Conservation (phyloP, 2,329 filamentous ascomycete genomes). For the Stemphylium beticola region DNA sequence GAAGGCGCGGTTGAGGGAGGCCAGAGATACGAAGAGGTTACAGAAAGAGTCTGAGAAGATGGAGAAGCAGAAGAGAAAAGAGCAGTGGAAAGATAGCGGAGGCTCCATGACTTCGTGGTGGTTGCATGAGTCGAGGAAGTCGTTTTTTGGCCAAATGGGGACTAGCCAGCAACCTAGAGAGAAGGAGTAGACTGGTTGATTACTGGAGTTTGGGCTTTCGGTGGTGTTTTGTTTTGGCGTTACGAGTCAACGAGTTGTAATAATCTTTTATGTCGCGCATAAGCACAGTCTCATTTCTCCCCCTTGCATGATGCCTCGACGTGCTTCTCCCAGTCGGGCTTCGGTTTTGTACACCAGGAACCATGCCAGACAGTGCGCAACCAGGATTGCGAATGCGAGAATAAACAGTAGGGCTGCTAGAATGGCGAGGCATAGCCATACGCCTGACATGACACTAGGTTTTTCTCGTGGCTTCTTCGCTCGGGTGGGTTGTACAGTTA, state of each 20-base stretch:
- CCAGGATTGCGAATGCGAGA: slow-evolving; percentile 28
- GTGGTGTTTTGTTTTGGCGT: not conserved
- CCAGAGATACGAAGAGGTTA: slow-evolving; percentile 3
- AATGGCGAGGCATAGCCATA: slow-evolving; percentile 9
- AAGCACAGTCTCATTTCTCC: slow-evolving; percentile 44
- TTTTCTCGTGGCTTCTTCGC: not conserved
- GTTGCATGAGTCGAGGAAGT: too few species aligned
- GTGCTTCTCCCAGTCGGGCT: slow-evolving; percentile 31
- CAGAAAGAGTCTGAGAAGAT: slow-evolving; percentile 9
- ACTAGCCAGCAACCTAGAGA: too few species aligned
- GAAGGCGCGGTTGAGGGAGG: slow-evolving; percentile 24
- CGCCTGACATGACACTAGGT: not conserved
- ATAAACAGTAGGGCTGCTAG: slow-evolving; percentile 23
- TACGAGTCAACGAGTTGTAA: not conserved
- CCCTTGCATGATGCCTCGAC: slow-evolving; percentile 29
- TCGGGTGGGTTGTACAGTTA: not conserved
- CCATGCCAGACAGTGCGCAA: slow-evolving; percentile 36
- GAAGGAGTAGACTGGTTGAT: too few species aligned
- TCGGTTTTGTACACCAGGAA: slow-evolving; percentile 42
- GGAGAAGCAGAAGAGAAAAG: not conserved
- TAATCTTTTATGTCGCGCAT: slow-evolving; percentile 18
- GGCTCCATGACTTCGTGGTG: too few species aligned
- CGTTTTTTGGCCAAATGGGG: too few species aligned
- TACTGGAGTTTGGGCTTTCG: not conserved
- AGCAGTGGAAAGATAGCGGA: not conserved